Percentiles rank a stretch among this genome's conserved stretches.
These are phyloP conservation scores for Zelopaecilomyces penicillatus DNA, from an alignment of 2,329 filamentous ascomycete genomes.

Conservation along the genomic window DNA sequence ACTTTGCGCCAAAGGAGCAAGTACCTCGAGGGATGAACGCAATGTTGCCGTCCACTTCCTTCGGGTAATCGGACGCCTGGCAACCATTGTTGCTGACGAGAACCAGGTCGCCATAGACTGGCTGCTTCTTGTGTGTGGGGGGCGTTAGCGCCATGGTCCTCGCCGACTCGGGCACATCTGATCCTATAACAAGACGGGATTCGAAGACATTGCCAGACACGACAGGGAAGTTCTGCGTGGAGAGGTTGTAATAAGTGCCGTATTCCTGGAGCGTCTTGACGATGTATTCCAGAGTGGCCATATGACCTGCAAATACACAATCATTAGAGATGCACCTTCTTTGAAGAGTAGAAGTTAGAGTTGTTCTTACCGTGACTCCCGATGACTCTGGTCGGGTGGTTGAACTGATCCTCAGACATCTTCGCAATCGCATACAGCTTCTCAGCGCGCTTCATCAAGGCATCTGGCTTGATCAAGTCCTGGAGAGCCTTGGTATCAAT, in stretches of 20 bases:
- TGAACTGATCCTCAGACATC: slow-evolving; percentile 49
- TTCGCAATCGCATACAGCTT: slow-evolving; percentile 56
- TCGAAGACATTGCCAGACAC: slow-evolving; percentile 52
- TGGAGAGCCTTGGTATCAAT: slow-evolving; percentile 50
- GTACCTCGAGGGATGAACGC: slow-evolving; percentile 62
- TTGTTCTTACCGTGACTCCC: slow-evolving; percentile 48
- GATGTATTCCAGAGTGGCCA: slow-evolving; percentile 57
- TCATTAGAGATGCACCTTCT: not conserved
- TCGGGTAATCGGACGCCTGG: slow-evolving; percentile 53
- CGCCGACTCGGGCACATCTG: slow-evolving; percentile 41
- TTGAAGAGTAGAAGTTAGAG: not conserved
- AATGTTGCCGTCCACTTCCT: slow-evolving; percentile 51
- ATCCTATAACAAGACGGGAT: slow-evolving; percentile 47
- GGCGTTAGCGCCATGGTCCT: slow-evolving; percentile 58
- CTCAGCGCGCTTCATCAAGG: slow-evolving; percentile 51
- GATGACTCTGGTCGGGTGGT: slow-evolving; percentile 63
- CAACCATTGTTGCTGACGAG: slow-evolving; percentile 58
- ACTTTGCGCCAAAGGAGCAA: slow-evolving; percentile 67
- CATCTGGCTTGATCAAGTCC: slow-evolving; percentile 44
- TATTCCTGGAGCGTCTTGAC: slow-evolving; percentile 44
- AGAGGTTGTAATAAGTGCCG: slow-evolving; percentile 52
- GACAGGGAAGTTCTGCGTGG: slow-evolving; percentile 56
- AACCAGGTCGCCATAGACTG: slow-evolving; percentile 52
- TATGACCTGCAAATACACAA: slow-evolving; percentile 40
- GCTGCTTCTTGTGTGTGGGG: slow-evolving; percentile 50